These are phyloP conservation scores for Venturiaceae sp. DNA, from an alignment of 2,329 filamentous ascomycete species.

Conservation along the genomic window DNA sequence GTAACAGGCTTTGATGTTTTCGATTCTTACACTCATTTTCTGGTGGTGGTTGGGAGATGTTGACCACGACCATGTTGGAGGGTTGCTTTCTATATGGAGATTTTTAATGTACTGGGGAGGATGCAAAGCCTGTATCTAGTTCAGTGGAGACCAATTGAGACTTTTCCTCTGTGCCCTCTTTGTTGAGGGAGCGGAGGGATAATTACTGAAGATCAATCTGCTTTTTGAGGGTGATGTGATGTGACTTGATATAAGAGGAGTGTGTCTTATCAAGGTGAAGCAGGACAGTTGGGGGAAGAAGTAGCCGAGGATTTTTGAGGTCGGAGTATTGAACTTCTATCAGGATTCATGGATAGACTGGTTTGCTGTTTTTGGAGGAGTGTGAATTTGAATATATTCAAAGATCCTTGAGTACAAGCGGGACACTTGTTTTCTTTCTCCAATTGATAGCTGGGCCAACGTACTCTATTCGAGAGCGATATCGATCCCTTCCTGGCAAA, in stretches of 20 bases:
- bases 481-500: not conserved
- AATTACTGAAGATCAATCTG: not conserved
- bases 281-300: too few species aligned
- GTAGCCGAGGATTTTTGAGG: too few species aligned
- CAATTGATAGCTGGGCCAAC: not conserved
- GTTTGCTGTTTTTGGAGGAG: too few species aligned
- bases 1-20: not conserved
- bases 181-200: not conserved
- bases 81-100: not conserved
- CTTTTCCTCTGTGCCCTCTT: not conserved
- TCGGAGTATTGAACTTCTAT: too few species aligned
- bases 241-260: not conserved
- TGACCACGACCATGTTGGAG: not conserved
- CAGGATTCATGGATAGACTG: too few species aligned
- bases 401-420: too few species aligned
- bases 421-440: too few species aligned
- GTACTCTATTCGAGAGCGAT: not conserved
- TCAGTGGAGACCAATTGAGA: not conserved
- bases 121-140: not conserved
- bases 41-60: not conserved
- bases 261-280: too few species aligned
- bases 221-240: not conserved
- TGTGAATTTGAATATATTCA: too few species aligned
- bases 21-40: not conserved
- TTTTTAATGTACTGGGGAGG: too few species aligned